Evolutionary conservation across 176 grass and related monocot species (phyloP).

Genomic region (Echinochloa phyllopogon): DNA sequence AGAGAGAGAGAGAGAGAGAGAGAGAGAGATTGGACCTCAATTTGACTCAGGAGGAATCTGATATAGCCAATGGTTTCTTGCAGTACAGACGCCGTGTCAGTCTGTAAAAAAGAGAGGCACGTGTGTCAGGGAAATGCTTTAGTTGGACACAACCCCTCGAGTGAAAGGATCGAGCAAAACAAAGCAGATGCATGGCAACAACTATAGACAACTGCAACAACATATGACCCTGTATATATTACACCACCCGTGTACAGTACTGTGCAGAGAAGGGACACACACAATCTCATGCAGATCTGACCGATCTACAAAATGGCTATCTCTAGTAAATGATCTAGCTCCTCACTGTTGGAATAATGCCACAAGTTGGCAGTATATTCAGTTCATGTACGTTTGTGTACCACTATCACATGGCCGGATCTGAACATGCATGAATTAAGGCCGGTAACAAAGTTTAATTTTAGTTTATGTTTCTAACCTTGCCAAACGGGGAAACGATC

Average conservation of each 20-base stretch:
- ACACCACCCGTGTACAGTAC: slow-evolving; percentile 6
- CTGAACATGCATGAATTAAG: background rate
- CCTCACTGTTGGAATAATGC: background rate
- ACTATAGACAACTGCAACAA: slow-evolving; percentile 47
- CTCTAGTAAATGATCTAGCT: no score
- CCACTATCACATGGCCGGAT: background rate
- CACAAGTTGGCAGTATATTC: background rate
- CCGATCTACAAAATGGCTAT: background rate
- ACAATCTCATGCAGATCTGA: slow-evolving; percentile 26
- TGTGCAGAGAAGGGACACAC: background rate
- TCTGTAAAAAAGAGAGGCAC: slow-evolving; percentile 70
- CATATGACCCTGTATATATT: slow-evolving; percentile 9
- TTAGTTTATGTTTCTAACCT: slow-evolving; percentile 46
- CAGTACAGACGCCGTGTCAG: slow-evolving; percentile 96
- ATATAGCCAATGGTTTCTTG: slow-evolving; percentile 98
- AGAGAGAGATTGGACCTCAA: slow-evolving; percentile 83
- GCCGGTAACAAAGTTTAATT: background rate
- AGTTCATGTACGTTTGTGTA: background rate
- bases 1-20: background rate
- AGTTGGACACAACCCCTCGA: slow-evolving; percentile 64
- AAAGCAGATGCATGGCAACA: slow-evolving; percentile 41
- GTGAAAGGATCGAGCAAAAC: slow-evolving; percentile 43
- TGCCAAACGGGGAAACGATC: slow-evolving; percentile 94
- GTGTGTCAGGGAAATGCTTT: slow-evolving; percentile 77
- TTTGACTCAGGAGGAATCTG: slow-evolving; percentile 94